These are phyloP conservation scores for Haplosporangium sp. DNA, from an alignment of 371 early-diverging fungal genomes.

Conservation along the genomic window DNA sequence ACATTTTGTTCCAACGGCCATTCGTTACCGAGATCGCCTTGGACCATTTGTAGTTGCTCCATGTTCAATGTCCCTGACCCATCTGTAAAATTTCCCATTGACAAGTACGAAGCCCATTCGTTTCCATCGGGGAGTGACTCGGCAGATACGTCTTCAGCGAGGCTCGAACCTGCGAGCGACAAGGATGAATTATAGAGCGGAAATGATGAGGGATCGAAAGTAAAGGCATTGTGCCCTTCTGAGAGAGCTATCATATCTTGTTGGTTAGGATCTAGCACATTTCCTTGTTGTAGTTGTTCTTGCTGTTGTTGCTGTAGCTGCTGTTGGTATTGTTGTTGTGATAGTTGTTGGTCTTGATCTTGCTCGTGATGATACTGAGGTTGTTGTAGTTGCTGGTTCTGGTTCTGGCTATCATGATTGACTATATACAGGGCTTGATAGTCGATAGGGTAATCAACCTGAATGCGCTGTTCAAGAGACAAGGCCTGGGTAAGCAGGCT, in stretches of 20 bases:
- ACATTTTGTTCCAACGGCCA: slow-evolving; percentile 14
- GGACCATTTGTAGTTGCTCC: slow-evolving; percentile 32
- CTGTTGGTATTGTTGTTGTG: slow-evolving; percentile 11
- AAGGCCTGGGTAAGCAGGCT: slow-evolving; percentile 36
- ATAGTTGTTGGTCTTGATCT: slow-evolving; percentile 17
- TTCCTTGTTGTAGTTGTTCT: slow-evolving; percentile 6
- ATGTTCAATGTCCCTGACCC: slow-evolving; percentile 18
- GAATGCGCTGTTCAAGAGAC: slow-evolving; percentile 21
- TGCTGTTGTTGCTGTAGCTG: slow-evolving; percentile 18
- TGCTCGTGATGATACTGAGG: slow-evolving; percentile 23
- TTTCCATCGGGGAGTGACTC: slow-evolving; percentile 12
- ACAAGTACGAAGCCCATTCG: slow-evolving; percentile 39
- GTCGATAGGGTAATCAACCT: slow-evolving; percentile 16
- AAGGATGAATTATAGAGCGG: slow-evolving; percentile 20
- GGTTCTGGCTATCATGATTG: slow-evolving; percentile 19
- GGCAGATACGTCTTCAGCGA: slow-evolving; percentile 8
- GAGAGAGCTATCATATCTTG: slow-evolving; percentile 1
- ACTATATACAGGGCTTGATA: slow-evolving; percentile 28
- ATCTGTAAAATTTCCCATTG: slow-evolving; percentile 26
- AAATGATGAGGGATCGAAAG: slow-evolving; percentile 26
- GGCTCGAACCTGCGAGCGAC: slow-evolving; percentile 12
- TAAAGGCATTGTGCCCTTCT: slow-evolving; percentile 8
- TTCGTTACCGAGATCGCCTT: slow-evolving; percentile 13
- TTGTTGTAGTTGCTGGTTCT: slow-evolving; percentile 19
- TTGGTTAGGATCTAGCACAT: neutral